Conservation (phyloP, 768 basidiomycete genomes). For the Tylopilus felleus region DNA sequence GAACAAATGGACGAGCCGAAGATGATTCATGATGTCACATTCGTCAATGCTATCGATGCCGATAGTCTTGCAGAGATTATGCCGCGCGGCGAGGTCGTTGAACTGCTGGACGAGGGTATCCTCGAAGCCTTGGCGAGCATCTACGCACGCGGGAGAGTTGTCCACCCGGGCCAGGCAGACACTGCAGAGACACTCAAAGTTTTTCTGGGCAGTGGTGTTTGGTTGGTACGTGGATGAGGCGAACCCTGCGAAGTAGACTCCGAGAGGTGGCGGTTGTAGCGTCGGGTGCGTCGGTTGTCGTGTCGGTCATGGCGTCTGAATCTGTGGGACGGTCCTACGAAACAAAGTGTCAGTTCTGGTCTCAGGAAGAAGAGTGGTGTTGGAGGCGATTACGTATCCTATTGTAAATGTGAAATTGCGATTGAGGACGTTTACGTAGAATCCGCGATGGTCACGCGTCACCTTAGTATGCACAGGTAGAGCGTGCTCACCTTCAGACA, state of each 20-base stretch:
- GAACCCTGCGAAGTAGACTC: slow-evolving; percentile 12
- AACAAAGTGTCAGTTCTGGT: no score
- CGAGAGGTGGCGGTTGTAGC: slow-evolving; percentile 7
- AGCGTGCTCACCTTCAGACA: no score
- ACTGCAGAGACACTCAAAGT: slow-evolving; percentile 17
- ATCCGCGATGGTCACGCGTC: no score
- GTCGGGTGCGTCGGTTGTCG: background rate
- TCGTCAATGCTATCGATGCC: slow-evolving; percentile 9
- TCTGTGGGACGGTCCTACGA: background rate
- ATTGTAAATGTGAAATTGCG: no score
- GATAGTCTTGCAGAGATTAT: slow-evolving; percentile 18
- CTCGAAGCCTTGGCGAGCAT: slow-evolving; percentile 8
- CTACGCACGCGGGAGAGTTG: background rate
- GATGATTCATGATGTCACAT: no score
- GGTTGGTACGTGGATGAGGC: slow-evolving; percentile 14
- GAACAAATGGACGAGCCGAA: background rate
- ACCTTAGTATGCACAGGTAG: no score
- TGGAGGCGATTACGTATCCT: no score
- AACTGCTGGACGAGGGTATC: slow-evolving; percentile 27
- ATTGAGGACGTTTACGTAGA: no score
- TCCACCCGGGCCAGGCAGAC: slow-evolving; percentile 9
- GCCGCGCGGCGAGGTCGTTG: slow-evolving; percentile 22
- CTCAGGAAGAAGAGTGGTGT: no score
- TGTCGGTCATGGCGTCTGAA: background rate
- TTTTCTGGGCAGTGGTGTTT: slow-evolving; percentile 2